Conservation (phyloP, 495 filamentous ascomycete species). For the Aspergillus homomorphus region DNA sequence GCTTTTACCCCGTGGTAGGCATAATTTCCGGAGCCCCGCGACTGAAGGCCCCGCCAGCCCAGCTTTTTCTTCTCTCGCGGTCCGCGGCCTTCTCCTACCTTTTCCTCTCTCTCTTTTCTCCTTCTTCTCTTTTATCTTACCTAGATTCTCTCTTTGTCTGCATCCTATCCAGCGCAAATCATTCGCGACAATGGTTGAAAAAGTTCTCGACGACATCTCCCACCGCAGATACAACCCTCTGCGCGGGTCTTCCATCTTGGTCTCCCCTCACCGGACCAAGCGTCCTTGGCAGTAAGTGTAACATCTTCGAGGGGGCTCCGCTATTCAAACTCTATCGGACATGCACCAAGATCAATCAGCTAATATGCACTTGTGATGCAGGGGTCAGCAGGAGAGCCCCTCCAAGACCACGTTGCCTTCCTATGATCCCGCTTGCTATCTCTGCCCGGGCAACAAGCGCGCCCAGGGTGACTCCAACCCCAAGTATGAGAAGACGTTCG, state of each 20-base stretch:
- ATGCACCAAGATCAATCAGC: background rate
- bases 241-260: conserved; percentile 83
- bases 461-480: conserved; percentile 88
- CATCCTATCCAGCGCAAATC: background rate
- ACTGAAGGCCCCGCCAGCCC: background rate
- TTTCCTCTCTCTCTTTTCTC: conserved; percentile 6
- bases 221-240: conserved; percentile 93
- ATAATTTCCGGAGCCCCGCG: background rate
- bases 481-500: conserved; percentile 79
- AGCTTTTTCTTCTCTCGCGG: conserved; percentile 3
- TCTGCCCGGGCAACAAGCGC: conserved; percentile 94
- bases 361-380: conserved; percentile 30
- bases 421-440: conserved; percentile 87
- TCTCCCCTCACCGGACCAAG: conserved; percentile 94
- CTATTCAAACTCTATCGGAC: background rate
- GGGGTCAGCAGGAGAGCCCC: conserved; percentile 85
- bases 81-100: background rate
- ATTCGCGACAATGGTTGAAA: conserved; percentile 50
- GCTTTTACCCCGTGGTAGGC: background rate
- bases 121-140: conserved; percentile 5
- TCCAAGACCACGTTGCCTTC: conserved; percentile 71
- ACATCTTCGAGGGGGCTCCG: background rate
- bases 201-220: conserved; percentile 92
- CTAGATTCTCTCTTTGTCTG: conserved; percentile 12
- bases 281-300: conserved; percentile 92